phyloP scores from a whole-genome alignment of 768 basidiomycete genomes.

The Tylopilus rubrobrunneus region DNA sequence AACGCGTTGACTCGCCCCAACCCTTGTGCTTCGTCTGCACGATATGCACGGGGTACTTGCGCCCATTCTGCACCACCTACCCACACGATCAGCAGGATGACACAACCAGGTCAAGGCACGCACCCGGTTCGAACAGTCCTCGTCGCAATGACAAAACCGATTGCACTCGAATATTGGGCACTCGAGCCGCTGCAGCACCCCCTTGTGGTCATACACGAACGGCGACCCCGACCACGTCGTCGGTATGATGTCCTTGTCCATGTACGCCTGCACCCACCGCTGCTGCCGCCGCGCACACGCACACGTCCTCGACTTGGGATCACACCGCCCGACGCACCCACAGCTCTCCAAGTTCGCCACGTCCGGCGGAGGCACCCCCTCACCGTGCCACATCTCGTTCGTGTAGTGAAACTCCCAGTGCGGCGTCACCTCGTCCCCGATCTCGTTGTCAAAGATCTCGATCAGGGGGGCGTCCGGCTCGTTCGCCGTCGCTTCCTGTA shows the following conservation, averaged over 20 bases:
- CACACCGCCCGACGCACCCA: slow-evolving; percentile 70
- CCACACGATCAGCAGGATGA: no score
- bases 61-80: slow-evolving; percentile 81
- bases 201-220: slow-evolving; percentile 67
- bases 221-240: slow-evolving; percentile 41
- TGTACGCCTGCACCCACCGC: slow-evolving; percentile 27
- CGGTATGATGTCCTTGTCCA: slow-evolving; percentile 15
- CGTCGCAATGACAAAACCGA: slow-evolving; percentile 72
- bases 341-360: slow-evolving; percentile 58
- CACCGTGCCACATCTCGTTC: slow-evolving; percentile 73
- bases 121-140: slow-evolving; percentile 75
- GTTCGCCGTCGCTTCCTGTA: slow-evolving; percentile 58
- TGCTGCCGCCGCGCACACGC: slow-evolving; percentile 61
- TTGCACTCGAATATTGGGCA: slow-evolving; percentile 87
- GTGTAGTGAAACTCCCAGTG: slow-evolving; percentile 87
- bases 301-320: slow-evolving; percentile 71
- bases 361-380: slow-evolving; percentile 66
- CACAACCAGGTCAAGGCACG: background rate
- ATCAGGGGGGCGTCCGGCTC: slow-evolving; percentile 72
- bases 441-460: slow-evolving; percentile 53
- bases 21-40: slow-evolving; percentile 74
- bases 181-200: slow-evolving; percentile 45
- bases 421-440: slow-evolving; percentile 68
- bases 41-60: slow-evolving; percentile 59
- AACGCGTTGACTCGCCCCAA: slow-evolving; percentile 58